Base-by-base conservation (phyloP, 2,329 filamentous ascomycete species). In the Microthyrium microscopicum region DNA sequence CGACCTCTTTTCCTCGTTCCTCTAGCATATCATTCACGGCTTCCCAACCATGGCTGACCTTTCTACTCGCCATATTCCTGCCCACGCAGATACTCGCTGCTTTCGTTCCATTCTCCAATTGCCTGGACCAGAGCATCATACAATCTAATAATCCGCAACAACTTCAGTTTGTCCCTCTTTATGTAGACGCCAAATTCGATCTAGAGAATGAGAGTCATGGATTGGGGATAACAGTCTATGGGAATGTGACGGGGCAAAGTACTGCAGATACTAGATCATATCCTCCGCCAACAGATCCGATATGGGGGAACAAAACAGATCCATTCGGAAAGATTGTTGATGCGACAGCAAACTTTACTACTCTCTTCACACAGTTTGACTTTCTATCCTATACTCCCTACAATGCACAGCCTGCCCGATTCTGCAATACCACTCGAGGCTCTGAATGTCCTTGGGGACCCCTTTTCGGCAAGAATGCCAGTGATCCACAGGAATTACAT, bases 241-340 rank as follows among this genome's bases (percentile, higher is more conserved):
- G 85, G 33, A 94, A 95, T 54, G 83, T 95, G 20, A 80, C 77
- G 6, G 89, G 89, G 29, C 71, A 76, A 32, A 64, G 68, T 28
- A 62, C 63, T 3, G 49, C 56, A 9, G 58, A 61, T n/a, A 39
- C 22, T n/a, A 16, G 24, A 5, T 5, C 55, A 3, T 68, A 83
- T 34, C 83, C 82, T 21, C 46, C 68, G 1, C 55, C 66, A 13
- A 54, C 66, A 44, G 66, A 71, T 48, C 53, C 69, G 0, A 57
- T 62, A 29, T 82, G 37, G 16, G 54, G 83, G 80, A 51, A 44
- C 3, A 20, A 24, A 4, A 27, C 22, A 15, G 61, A 89, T 48
- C 48, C 62, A 1, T 68, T 66, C 22, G 82, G 84, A 49, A 94
- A 94, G 62, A 93, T 94, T 38, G 54, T 71, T 31, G 62, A 77